phyloP scores from a whole-genome alignment of 2,329 filamentous ascomycete species.

The Penicillium polonicum region DNA sequence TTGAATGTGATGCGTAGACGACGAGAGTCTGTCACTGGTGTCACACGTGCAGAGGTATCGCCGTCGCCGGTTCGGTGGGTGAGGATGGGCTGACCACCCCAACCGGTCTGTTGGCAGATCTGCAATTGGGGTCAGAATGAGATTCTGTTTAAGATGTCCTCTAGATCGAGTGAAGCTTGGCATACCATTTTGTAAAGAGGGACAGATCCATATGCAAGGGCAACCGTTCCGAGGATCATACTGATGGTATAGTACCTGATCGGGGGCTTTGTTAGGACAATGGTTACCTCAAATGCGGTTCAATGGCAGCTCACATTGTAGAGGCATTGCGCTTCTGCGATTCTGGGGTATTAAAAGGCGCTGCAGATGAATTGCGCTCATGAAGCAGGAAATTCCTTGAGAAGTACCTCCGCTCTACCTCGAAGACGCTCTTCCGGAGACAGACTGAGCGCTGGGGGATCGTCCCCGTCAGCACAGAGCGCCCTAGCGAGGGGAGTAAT shows the following conservation, averaged over 20 bases:
- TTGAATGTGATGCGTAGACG: conserved; percentile 95
- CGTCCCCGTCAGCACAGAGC: conserved; percentile 16
- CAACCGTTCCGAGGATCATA: conserved; percentile 61
- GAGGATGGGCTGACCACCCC: conserved; percentile 89
- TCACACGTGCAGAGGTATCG: conserved; percentile 73
- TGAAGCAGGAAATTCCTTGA: conserved; percentile 32
- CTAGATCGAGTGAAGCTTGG: background rate
- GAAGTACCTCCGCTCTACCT: conserved; percentile 33
- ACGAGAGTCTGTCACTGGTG: conserved; percentile 75
- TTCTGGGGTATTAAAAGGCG: conserved; percentile 37
- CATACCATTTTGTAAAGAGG: conserved; percentile 66
- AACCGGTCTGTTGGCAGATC: conserved; percentile 61
- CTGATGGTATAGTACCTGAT: conserved; percentile 62
- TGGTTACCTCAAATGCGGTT: background rate
- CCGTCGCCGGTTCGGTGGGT: conserved; percentile 66
- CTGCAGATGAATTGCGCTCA: conserved; percentile 27
- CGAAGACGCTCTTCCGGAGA: conserved; percentile 18
- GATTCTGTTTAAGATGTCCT: background rate
- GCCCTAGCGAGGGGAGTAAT: conserved; percentile 27
- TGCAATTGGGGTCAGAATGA: conserved; percentile 19
- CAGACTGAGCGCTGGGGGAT: conserved; percentile 16
- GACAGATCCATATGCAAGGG: conserved; percentile 64
- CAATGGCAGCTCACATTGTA: conserved; percentile 46
- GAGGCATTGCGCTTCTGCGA: conserved; percentile 54
- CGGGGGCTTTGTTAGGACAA: conserved; percentile 3